Evolutionary conservation across 352 stramenopile species (phyloP).

Genomic region (Globisporangium emineosum): DNA sequence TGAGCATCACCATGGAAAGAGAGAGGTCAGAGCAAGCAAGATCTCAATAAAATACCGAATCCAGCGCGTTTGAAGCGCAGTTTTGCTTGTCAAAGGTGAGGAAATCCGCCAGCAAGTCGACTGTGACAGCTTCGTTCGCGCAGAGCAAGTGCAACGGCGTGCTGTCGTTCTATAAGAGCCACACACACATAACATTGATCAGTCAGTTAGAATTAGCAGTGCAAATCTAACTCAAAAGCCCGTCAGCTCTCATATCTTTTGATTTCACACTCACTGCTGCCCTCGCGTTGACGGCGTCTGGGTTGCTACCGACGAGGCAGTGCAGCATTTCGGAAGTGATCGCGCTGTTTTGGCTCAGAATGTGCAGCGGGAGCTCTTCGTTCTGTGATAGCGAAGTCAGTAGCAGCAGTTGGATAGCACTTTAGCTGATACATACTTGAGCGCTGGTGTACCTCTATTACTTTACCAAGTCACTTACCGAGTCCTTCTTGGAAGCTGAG

Average conservation of each 20-base stretch:
- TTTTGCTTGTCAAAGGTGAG: conserved; percentile 40
- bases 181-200: background rate
- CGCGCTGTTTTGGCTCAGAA: conserved; percentile 42
- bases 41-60: conserved; percentile 6
- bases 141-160: conserved; percentile 53
- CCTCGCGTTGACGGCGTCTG: conserved; percentile 26
- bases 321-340: conserved; percentile 30
- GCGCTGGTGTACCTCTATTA: background rate
- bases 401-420: background rate
- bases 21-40: too few relatives aligned
- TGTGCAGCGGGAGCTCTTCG: conserved; percentile 50
- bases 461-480: background rate
- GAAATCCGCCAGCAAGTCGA: conserved; percentile 36
- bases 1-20: too few relatives aligned
- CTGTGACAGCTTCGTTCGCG: conserved; percentile 39
- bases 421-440: background rate
- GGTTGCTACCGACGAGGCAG: conserved; percentile 26
- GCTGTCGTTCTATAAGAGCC: conserved; percentile 27
- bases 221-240: too few relatives aligned
- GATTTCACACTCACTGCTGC: conserved; percentile 15
- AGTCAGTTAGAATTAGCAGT: background rate
- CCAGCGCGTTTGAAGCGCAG: conserved; percentile 6
- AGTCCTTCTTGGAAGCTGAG: conserved; percentile 20
- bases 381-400: conserved; percentile 26
- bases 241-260: background rate